Conservation (phyloP, 2,329 filamentous ascomycete genomes). For the Cladosporium halotolerans region DNA sequence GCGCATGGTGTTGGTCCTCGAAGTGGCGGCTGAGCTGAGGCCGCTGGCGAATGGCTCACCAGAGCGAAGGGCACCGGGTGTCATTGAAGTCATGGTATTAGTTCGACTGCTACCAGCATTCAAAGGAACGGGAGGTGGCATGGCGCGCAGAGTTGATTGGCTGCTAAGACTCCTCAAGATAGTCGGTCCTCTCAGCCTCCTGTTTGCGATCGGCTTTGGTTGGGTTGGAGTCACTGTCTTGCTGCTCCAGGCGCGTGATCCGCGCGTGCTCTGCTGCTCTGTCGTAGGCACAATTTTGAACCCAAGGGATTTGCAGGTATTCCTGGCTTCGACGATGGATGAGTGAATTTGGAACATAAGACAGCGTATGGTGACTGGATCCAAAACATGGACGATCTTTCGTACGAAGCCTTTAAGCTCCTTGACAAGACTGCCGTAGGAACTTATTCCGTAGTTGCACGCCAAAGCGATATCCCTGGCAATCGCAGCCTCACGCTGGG, state of each 20-base stretch:
- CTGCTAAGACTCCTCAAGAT: conserved; percentile 41
- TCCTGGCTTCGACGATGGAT: conserved; percentile 53
- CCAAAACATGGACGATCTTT: conserved; percentile 50
- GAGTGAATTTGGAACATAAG: conserved; percentile 55
- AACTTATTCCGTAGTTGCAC: conserved; percentile 44
- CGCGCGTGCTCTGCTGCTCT: conserved; percentile 21
- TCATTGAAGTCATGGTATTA: conserved; percentile 44
- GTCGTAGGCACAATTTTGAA: conserved; percentile 30
- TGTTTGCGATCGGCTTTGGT: conserved; percentile 37
- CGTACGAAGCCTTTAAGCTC: conserved; percentile 43
- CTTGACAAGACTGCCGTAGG: conserved; percentile 44
- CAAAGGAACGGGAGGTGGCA: conserved; percentile 37
- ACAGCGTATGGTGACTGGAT: conserved; percentile 52
- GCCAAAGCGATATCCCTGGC: conserved; percentile 36
- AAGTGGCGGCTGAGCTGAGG: conserved; percentile 27
- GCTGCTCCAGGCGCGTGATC: conserved; percentile 27
- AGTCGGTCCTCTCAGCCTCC: conserved; percentile 46
- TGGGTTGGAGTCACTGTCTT: conserved; percentile 42
- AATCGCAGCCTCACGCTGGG: conserved; percentile 37
- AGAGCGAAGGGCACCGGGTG: conserved; percentile 64
- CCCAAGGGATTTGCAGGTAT: conserved; percentile 50
- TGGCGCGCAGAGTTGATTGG: conserved; percentile 28
- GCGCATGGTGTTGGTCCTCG: conserved; percentile 43
- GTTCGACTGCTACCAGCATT: conserved; percentile 48
- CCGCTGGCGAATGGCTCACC: conserved; percentile 64